Base-by-base conservation (phyloP, 2,329 filamentous ascomycete genomes). In the Fusarium abutilonis region DNA sequence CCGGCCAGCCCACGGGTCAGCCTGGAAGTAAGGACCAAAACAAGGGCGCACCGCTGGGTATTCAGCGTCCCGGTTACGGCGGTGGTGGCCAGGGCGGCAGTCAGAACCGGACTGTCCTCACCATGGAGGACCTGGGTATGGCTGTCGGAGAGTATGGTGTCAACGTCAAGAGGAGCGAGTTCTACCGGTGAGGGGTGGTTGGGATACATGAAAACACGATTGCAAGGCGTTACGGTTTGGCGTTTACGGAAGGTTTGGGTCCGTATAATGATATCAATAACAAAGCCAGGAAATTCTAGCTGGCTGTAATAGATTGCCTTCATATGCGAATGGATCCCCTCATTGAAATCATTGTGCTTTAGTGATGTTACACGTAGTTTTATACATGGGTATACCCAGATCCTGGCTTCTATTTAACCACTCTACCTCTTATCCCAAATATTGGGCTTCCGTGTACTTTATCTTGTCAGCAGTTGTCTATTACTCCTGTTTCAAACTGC, bases 61-160 rank as follows among this genome's bases (percentile, higher is more conserved):
- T 91, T 60, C 90, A 93, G 79, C 80, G 91, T 46, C 86, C 90
- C 21, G 91, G 91, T 1, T 94, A 89, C 72, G 92, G 92, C 14
- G 95, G 94, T 63, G 94, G 94, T 68, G 93, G 93, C 0, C 91
- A 93, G 71, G 93, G 93, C 26, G 91, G 92, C 2, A 91, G 88
- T 52, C 92, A 96, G 79, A 96, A 96, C 64, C 85, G 93, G 63
- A 97, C 95, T 15, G 94, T 99, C 52, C 82, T 99, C 61, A 98
- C 95, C 1, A 98, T 99, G 95, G 95, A 99, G 78, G 95, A 99
- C 76, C 77, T 99, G 70, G 95, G 95, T 14, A 98, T 98, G 93
- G 95, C 95, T 1, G 94, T 98, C 28, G 91, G 91, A 29, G 95
- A 99, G 81, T 99, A 98, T 74, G 95, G 95, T 1, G 93, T 99